A percentile compares a stretch with the other conserved stretches of the same genome.
These are phyloP conservation scores for Steccherinum ochraceum DNA, from an alignment of 768 basidiomycete genomes.

Conservation along the genomic window DNA sequence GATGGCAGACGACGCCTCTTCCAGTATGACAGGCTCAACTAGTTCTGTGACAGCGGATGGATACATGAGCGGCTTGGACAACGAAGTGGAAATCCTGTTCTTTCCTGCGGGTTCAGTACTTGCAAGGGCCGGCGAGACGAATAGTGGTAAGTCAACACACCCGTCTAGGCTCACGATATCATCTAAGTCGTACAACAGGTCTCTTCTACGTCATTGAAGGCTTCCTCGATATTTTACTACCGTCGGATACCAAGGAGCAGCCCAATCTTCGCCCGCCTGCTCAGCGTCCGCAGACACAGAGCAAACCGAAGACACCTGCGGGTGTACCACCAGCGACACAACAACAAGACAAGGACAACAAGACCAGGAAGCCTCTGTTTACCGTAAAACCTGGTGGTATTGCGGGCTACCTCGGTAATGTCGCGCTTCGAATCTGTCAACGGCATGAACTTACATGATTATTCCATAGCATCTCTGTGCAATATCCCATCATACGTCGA, in stretches of 20 bases:
- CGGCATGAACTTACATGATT: conserved; percentile 1
- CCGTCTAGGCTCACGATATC: not conserved
- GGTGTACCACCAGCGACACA: conserved; percentile 18
- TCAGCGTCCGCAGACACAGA: not conserved
- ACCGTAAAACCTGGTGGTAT: conserved; percentile 97
- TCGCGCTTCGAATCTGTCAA: not conserved
- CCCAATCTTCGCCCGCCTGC: conserved; percentile 7
- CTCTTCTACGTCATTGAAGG: conserved; percentile 96
- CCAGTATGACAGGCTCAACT: conserved; percentile 59
- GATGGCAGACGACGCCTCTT: conserved; percentile 57
- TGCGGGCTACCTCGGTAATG: conserved; percentile 88
- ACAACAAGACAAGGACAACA: conserved; percentile 25
- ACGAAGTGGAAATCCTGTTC: conserved; percentile 93
- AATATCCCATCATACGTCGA: conserved; percentile 94
- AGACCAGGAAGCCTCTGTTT: conserved; percentile 69
- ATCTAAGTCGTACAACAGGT: conserved; percentile 32
- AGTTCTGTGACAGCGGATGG: conserved; percentile 41
- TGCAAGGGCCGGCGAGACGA: conserved; percentile 84
- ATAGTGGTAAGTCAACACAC: conserved; percentile 57
- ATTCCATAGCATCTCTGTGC: conserved; percentile 69
- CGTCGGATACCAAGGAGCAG: conserved; percentile 27
- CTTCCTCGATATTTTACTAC: conserved; percentile 86
- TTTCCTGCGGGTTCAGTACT: conserved; percentile 83
- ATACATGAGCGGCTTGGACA: conserved; percentile 82
- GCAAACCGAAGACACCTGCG: conserved; percentile 5